Evolutionary conservation across 1,284 basidiomycete genomes (phyloP), one percentile per base, ranked within the genome.

Genomic region (Trametes sp.): DNA sequence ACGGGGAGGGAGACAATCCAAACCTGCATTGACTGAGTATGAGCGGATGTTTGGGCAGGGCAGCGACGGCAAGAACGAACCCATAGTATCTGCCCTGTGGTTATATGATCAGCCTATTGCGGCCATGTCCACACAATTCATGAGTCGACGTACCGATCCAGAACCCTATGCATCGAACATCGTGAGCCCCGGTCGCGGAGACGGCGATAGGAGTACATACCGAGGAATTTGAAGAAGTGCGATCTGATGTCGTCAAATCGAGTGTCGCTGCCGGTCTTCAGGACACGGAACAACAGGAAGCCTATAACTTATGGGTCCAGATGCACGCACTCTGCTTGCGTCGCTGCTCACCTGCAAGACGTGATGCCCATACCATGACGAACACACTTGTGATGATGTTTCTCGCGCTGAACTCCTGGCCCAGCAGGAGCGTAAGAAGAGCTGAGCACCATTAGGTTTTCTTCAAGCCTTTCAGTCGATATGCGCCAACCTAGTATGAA

Each of bases 1-100:
- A 89, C 71, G 2, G 89, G 89, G 0, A 91, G 76, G 1, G 88
- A 89, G 2, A 90, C 87, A 0, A 80, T 80, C 88, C 88, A 90
- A 16, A 89, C 85, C 86, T 86, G 48, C n/a, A 7, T 13, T 16
- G 4, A 14, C 2, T 6, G 9, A 14, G 24, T 28, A 29, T 10
- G 4, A n/a, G n/a, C 11, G 23, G 14, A 23, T 33, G 14, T 26
- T 23, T 4, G n/a, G 19, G 14, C 28, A n/a, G 45, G 21, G 28
- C 41, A 31, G 49, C 33, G 10, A 33, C 42, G 49, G 19, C 0
- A 33, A 35, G 29, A 9, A 46, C 75, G 29, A 68, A 83, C 84
- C 85, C 85, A 87, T 55, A 86, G 48, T 42, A 88, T 86, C 68
- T 87, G 86, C 4, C 78, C 84, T 80, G 68, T 24, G 24, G n/a